Percentiles rank a stretch among this genome's conserved stretches.
These are phyloP conservation scores for Syzygium aromaticum DNA, from an alignment of 345 rosid species.

Conservation along the genomic window DNA sequence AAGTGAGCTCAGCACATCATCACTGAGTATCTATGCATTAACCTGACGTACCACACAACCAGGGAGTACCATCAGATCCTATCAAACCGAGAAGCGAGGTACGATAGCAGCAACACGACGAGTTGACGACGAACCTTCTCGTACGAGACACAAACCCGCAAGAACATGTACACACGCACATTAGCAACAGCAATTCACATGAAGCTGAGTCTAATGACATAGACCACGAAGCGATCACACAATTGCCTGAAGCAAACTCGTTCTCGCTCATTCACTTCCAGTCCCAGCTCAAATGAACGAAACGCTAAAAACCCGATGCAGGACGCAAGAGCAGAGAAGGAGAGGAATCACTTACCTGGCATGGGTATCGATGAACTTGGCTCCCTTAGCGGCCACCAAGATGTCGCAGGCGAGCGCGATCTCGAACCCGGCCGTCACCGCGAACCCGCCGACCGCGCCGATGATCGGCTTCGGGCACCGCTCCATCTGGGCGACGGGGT, in stretches of 20 bases:
- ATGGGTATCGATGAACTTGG: conserved; percentile 85
- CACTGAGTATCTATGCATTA: neutral
- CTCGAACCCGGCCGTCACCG: conserved; percentile 89
- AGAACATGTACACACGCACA: neutral
- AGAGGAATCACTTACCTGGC: conserved; percentile 29
- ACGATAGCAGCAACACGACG: neutral
- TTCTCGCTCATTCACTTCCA: neutral
- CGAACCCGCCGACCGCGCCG: conserved; percentile 83
- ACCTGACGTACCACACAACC: neutral
- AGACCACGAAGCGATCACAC: neutral
- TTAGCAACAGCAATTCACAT: neutral
- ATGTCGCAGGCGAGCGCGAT: conserved; percentile 86
- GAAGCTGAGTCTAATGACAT: neutral
- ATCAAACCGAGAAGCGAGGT: neutral
- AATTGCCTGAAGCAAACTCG: neutral
- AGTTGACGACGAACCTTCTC: neutral
- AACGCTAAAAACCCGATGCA: no score
- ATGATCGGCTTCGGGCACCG: conserved; percentile 68
- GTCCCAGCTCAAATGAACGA: neutral
- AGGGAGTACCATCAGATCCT: neutral
- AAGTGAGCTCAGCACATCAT: neutral
- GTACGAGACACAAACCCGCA: neutral
- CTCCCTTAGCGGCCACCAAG: conserved; percentile 62
- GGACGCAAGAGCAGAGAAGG: neutral
- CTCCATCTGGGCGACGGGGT: conserved; percentile 80